Evolutionary conservation across 345 rosid genomes (phyloP).

Genomic region (Corymbia maculata): DNA sequence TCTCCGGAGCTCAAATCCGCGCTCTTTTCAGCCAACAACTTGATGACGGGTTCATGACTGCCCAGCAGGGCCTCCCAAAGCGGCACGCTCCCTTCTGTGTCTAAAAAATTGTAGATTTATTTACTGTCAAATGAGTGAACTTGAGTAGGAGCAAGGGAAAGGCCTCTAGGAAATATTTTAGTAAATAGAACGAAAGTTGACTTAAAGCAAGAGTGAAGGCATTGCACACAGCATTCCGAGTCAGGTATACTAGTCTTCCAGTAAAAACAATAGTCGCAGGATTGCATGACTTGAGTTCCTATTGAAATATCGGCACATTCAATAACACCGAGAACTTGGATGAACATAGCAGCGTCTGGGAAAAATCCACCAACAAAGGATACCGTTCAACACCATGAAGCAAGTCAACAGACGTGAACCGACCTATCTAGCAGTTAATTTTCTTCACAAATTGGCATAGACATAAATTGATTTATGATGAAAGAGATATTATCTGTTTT

Average conservation of each 20-base stretch:
- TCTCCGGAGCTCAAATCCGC: slow-evolving; percentile 47
- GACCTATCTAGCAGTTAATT: background rate
- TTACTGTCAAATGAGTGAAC: background rate
- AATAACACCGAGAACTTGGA: background rate
- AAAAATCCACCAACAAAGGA: background rate
- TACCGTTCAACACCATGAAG: background rate
- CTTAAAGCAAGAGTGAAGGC: background rate
- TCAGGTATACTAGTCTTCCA: background rate
- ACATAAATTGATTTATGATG: background rate
- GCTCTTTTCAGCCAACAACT: slow-evolving; percentile 35
- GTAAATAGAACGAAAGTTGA: background rate
- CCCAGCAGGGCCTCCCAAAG: slow-evolving; percentile 77
- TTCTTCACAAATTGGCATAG: background rate
- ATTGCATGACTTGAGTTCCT: background rate
- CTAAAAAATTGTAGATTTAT: slow-evolving; percentile 20
- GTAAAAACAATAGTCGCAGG: background rate
- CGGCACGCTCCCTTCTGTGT: slow-evolving; percentile 60
- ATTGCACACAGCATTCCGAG: background rate
- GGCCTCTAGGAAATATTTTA: background rate
- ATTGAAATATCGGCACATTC: background rate
- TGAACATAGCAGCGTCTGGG: background rate
- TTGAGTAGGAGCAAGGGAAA: background rate
- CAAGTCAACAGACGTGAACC: background rate
- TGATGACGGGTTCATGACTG: slow-evolving; percentile 43
- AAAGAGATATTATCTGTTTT: background rate